phyloP scores from a whole-genome alignment of 371 early-diverging fungal species.

The Lichtheimia corymbifera region DNA sequence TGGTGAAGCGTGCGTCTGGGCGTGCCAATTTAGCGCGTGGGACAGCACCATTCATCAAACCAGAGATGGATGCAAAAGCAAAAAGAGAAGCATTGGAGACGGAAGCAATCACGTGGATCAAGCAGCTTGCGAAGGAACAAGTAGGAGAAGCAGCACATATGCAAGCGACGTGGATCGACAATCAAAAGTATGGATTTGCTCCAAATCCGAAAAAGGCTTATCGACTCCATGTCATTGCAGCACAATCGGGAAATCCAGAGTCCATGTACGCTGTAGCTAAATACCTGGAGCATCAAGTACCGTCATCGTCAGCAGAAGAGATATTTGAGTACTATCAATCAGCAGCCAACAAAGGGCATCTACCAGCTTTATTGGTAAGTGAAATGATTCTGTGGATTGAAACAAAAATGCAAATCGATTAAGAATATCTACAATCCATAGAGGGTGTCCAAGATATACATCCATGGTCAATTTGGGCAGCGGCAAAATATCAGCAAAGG shows the following conservation, averaged over 20 bases:
- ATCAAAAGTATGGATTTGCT: conserved; percentile 58
- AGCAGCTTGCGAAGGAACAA: conserved; percentile 64
- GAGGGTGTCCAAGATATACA: conserved; percentile 14
- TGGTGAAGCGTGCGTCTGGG: conserved; percentile 11
- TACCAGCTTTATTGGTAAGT: conserved; percentile 66
- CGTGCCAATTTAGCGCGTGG: neutral
- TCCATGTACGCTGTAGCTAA: conserved; percentile 25
- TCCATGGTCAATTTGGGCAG: conserved; percentile 21
- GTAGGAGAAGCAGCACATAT: conserved; percentile 72
- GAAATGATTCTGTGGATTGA: neutral
- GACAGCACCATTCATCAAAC: neutral
- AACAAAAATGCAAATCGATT: too few species aligned
- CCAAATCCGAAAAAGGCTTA: conserved; percentile 49
- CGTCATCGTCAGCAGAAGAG: too few species aligned
- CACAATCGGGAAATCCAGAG: conserved; percentile 19
- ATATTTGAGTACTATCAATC: conserved; percentile 68
- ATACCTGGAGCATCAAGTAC: conserved; percentile 55
- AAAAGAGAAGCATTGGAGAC: conserved; percentile 46
- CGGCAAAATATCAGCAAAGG: conserved; percentile 23
- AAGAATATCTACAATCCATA: neutral
- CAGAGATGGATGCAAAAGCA: neutral
- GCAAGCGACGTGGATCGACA: conserved; percentile 70
- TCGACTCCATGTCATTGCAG: conserved; percentile 36
- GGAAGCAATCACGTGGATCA: conserved; percentile 71
- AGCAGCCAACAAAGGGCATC: conserved; percentile 69